These are phyloP conservation scores for Ensete glaucum DNA, from an alignment of 176 grass and related monocot genomes.

Conservation along the genomic window DNA sequence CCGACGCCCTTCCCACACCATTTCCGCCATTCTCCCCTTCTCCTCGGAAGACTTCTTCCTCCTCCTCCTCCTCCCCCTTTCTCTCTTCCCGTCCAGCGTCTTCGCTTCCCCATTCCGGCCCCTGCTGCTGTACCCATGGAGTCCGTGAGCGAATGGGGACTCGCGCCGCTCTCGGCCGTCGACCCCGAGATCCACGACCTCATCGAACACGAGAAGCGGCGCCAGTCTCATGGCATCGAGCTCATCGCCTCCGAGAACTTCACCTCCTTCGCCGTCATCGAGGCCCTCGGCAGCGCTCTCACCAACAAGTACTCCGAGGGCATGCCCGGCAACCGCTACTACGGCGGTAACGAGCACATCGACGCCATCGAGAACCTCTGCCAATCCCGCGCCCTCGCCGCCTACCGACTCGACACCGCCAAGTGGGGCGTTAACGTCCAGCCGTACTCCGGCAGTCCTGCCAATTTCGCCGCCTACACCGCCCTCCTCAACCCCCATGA, in stretches of 20 bases:
- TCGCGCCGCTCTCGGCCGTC: slow-evolving; percentile 35
- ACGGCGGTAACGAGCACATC: slow-evolving; percentile 87
- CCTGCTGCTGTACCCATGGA: slow-evolving; percentile 38
- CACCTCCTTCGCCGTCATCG: slow-evolving; percentile 89
- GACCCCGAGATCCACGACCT: slow-evolving; percentile 63
- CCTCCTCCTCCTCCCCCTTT: not conserved
- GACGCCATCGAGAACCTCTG: slow-evolving; percentile 87
- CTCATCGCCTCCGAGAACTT: slow-evolving; percentile 97
- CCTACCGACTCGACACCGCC: slow-evolving; percentile 51
- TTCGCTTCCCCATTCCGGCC: not conserved
- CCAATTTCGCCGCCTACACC: slow-evolving; percentile 93
- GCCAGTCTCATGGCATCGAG: slow-evolving; percentile 82
- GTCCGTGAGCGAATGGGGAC: slow-evolving; percentile 52
- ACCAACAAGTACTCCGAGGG: slow-evolving; percentile 99
- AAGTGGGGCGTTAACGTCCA: slow-evolving; percentile 91
- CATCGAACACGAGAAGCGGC: slow-evolving; percentile 80
- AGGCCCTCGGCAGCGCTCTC: slow-evolving; percentile 74
- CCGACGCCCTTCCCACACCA: not conserved
- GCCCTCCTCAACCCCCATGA: slow-evolving; percentile 83
- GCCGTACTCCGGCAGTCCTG: slow-evolving; percentile 91
- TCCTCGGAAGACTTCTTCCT: not conserved
- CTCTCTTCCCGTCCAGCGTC: not conserved
- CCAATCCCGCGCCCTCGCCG: slow-evolving; percentile 58
- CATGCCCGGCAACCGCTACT: slow-evolving; percentile 76
- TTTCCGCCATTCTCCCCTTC: not conserved